phyloP scores from a whole-genome alignment of 2,329 filamentous ascomycete genomes.

The Fusarium pseudograminearum region DNA sequence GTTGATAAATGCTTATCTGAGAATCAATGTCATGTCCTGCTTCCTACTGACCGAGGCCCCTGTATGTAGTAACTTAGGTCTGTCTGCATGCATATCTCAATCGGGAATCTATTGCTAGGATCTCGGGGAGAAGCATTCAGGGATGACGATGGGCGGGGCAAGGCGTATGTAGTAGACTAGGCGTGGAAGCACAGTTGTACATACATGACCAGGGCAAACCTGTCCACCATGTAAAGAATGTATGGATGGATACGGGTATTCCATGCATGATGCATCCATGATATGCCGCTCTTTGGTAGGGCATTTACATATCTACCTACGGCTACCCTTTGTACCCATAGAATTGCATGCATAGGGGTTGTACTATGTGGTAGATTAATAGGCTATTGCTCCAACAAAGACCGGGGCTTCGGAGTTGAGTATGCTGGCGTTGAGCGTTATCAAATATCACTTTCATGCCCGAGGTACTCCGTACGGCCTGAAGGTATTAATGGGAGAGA shows the following conservation, averaged over 20 bases:
- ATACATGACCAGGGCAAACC: not conserved
- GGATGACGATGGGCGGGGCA: conserved; percentile 12
- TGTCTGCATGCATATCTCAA: conserved; percentile 36
- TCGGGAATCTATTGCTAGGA: conserved; percentile 18
- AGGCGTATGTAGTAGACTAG: not conserved
- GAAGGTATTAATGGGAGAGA: not conserved
- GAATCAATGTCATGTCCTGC: not conserved
- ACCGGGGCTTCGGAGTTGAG: conserved; percentile 17
- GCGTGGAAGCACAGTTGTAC: conserved; percentile 5
- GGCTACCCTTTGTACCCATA: not conserved
- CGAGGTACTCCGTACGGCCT: not conserved
- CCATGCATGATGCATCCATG: conserved; percentile 14
- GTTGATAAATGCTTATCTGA: conserved; percentile 13
- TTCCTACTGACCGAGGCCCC: conserved; percentile 12
- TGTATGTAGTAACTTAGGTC: conserved; percentile 8
- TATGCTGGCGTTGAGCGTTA: not conserved
- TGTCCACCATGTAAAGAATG: not conserved
- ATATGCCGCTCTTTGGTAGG: conserved; percentile 4
- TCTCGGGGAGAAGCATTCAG: conserved; percentile 11
- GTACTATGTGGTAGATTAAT: not conserved
- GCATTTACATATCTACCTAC: not conserved
- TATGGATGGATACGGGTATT: not conserved
- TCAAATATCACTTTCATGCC: not conserved
- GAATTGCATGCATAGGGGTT: not conserved
- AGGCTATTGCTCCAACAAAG: not conserved